phyloP scores from a whole-genome alignment of 345 rosid species.

The Dipteronia sinensis region DNA sequence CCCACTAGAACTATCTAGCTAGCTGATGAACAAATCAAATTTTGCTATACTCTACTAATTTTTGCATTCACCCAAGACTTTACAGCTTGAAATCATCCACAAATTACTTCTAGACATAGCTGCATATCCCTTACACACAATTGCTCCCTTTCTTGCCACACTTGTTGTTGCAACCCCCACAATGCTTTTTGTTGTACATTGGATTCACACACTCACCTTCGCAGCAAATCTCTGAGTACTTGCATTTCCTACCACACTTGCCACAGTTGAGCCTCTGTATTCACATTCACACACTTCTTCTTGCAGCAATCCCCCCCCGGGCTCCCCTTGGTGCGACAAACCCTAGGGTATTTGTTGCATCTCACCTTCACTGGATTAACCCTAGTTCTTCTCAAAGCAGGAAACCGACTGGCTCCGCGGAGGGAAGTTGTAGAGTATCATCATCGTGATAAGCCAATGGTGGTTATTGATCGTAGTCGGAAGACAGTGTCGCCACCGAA shows the following conservation, averaged over 20 bases:
- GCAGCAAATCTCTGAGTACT: slow-evolving; percentile 55
- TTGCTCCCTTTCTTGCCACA: slow-evolving; percentile 49
- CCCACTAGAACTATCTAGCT: background rate
- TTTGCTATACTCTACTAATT: background rate
- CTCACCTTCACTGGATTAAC: slow-evolving; percentile 18
- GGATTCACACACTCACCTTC: slow-evolving; percentile 60
- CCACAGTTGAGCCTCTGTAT: slow-evolving; percentile 53
- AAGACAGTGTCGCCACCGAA: background rate
- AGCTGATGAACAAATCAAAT: background rate
- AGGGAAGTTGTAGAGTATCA: slow-evolving; percentile 11
- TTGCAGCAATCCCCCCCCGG: slow-evolving; percentile 60
- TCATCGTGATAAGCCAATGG: background rate
- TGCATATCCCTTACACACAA: slow-evolving; percentile 61
- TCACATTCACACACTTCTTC: slow-evolving; percentile 52
- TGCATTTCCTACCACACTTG: slow-evolving; percentile 56
- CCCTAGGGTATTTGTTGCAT: slow-evolving; percentile 47
- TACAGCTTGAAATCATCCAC: background rate
- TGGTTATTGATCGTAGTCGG: background rate
- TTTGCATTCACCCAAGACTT: background rate
- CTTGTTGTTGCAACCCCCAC: slow-evolving; percentile 63
- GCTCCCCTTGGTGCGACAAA: slow-evolving; percentile 54
- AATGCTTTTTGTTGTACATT: slow-evolving; percentile 47
- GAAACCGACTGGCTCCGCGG: slow-evolving; percentile 27
- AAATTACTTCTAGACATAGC: slow-evolving; percentile 45
- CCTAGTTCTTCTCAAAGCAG: slow-evolving; percentile 7